These are phyloP conservation scores for Eustoma russellianum DNA, from an alignment of 257 asterid species.

Conservation along the genomic window DNA sequence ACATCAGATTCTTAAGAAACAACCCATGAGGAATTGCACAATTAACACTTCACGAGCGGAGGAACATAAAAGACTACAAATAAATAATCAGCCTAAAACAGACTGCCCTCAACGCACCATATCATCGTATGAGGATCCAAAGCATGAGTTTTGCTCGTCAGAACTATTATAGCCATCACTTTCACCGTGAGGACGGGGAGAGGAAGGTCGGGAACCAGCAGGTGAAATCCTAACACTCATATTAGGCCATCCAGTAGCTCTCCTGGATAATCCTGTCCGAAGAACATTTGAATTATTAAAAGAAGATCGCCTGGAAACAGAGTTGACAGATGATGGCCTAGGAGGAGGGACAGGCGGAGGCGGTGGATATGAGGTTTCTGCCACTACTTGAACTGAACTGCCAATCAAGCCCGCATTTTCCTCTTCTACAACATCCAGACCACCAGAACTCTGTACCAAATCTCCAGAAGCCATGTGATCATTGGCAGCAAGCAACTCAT, in stretches of 20 bases:
- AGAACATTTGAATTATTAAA: conserved; percentile 37
- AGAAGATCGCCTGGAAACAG: conserved; percentile 42
- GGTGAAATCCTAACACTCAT: conserved; percentile 74
- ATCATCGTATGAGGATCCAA: conserved; percentile 70
- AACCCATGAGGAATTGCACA: not conserved
- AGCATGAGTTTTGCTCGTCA: conserved; percentile 75
- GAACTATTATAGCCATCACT: conserved; percentile 96
- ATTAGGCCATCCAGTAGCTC: conserved; percentile 58
- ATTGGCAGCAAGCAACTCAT: conserved; percentile 29
- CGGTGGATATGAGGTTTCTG: conserved; percentile 72
- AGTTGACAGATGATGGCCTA: conserved; percentile 47
- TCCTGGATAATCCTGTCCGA: conserved; percentile 58
- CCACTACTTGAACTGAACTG: conserved; percentile 42
- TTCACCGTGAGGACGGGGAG: conserved; percentile 89
- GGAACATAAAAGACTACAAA: not conserved
- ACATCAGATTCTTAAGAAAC: not conserved
- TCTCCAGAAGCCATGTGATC: conserved; percentile 37
- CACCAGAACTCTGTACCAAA: conserved; percentile 29
- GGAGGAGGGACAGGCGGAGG: conserved; percentile 99
- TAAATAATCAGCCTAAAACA: not conserved
- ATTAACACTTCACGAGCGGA: not conserved
- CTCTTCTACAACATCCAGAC: conserved; percentile 36
- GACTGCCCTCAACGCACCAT: conserved; percentile 48
- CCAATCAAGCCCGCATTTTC: conserved; percentile 42
- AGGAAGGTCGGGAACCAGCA: conserved; percentile 85